Evolutionary conservation across 176 grass and related monocot genomes (phyloP).

Genomic region (Lolium multiflorum): DNA sequence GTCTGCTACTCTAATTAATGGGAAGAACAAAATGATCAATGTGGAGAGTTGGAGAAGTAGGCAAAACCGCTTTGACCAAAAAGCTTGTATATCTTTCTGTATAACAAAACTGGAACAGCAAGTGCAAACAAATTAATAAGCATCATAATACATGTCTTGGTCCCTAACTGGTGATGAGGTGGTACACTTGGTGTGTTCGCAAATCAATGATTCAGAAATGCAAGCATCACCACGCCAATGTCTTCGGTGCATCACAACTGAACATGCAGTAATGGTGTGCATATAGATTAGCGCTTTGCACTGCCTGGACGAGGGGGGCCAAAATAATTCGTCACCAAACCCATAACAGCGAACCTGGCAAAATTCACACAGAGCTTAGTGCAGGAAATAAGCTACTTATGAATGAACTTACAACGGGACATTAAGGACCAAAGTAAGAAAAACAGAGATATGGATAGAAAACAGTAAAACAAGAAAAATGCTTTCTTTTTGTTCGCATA

Average conservation of each 20-base stretch:
- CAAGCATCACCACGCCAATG: not conserved
- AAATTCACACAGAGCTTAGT: constrained; percentile 32
- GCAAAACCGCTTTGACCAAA: not conserved
- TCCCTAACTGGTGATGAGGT: constrained; percentile 6
- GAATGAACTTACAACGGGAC: constrained; percentile 11
- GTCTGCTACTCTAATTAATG: not conserved
- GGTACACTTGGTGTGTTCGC: not conserved
- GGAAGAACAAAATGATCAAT: not conserved
- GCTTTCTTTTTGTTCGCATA: not conserved
- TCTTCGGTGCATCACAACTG: not conserved
- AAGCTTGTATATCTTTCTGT: not conserved
- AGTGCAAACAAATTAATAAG: constrained; percentile 34
- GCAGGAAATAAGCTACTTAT: not conserved
- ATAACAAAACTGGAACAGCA: not conserved
- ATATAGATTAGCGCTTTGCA: constrained; percentile 52
- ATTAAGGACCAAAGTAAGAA: not conserved
- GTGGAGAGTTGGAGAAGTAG: not conserved
- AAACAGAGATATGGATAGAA: not conserved
- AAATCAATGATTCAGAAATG: not conserved
- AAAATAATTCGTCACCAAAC: constrained; percentile 91
- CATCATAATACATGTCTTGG: constrained; percentile 2
- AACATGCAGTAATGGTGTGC: not conserved
- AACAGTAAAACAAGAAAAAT: not conserved
- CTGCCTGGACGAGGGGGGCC: constrained; percentile 68
- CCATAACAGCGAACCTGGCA: constrained; percentile 96